These are phyloP conservation scores for Diutina catenulata DNA, from an alignment of 1,139 yeast genomes.

Conservation along the genomic window DNA sequence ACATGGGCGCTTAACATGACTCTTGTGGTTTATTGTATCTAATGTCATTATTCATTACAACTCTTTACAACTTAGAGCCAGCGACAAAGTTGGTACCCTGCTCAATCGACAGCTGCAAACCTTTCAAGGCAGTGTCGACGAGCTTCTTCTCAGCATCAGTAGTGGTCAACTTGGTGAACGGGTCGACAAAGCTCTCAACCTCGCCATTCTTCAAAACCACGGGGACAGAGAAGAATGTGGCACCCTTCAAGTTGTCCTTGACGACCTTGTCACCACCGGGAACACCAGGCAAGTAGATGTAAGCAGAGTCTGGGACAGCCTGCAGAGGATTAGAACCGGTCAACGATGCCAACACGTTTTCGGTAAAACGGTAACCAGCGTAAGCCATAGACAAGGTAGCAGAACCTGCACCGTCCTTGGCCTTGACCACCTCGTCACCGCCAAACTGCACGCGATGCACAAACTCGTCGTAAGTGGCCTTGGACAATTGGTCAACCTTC, in stretches of 20 bases:
- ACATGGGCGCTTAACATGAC: background rate
- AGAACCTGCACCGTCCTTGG: constrained; percentile 67
- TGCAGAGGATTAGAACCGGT: constrained; percentile 17
- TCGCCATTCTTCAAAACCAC: constrained; percentile 42
- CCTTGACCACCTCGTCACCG: constrained; percentile 72
- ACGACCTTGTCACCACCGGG: constrained; percentile 37
- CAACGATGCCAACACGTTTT: constrained; percentile 33
- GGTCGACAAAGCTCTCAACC: constrained; percentile 30
- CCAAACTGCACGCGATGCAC: constrained; percentile 61
- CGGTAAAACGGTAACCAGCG: constrained; percentile 62
- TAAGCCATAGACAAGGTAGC: constrained; percentile 73
- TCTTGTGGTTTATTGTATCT: background rate
- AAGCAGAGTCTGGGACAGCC: constrained; percentile 42
- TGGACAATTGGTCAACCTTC: constrained; percentile 19
- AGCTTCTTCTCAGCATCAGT: constrained; percentile 33
- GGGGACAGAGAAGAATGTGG: constrained; percentile 55
- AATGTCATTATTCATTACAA: background rate
- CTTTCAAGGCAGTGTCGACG: constrained; percentile 39
- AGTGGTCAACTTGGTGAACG: constrained; percentile 24
- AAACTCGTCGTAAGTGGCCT: constrained; percentile 28
- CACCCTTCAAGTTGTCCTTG: constrained; percentile 21
- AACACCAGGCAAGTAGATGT: constrained; percentile 47
- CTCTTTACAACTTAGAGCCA: constrained; percentile 28
- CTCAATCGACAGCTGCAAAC: constrained; percentile 42
- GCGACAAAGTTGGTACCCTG: constrained; percentile 53